Percentiles rank a stretch among this genome's conserved stretches.
Evolutionary conservation across 106 monocot genomes (phyloP).

Genomic region (Dendrobium nobile): DNA sequence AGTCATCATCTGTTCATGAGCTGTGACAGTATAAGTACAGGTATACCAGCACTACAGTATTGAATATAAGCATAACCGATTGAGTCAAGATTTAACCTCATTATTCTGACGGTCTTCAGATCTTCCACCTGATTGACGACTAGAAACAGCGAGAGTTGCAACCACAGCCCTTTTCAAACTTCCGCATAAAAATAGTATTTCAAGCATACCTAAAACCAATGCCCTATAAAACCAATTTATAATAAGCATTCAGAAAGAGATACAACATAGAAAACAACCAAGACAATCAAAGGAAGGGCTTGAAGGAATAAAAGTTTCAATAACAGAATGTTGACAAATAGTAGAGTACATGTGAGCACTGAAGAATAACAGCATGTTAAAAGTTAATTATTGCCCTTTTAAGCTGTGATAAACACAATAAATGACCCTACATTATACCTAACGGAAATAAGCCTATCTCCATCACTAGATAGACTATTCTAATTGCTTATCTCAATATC

Average conservation of each 20-base stretch:
- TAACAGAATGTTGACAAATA: not conserved
- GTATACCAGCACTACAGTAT: not conserved
- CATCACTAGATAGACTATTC: too few species aligned
- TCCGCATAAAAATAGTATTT: slow-evolving; percentile 91
- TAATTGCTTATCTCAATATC: not conserved
- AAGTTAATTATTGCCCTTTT: not conserved
- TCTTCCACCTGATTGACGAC: slow-evolving; percentile 17
- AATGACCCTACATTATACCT: not conserved
- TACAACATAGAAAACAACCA: not conserved
- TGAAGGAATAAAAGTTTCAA: not conserved
- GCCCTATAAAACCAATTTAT: slow-evolving; percentile 47
- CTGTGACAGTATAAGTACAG: not conserved
- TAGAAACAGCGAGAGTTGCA: slow-evolving; percentile 45
- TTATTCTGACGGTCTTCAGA: slow-evolving; percentile 27
- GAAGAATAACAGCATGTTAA: not conserved
- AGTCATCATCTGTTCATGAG: slow-evolving; percentile 42
- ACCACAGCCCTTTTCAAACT: slow-evolving; percentile 54
- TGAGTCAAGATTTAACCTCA: slow-evolving; percentile 35
- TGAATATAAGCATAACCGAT: not conserved
- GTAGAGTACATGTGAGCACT: not conserved
- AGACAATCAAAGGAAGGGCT: not conserved
- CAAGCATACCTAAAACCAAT: slow-evolving; percentile 82
- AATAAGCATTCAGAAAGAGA: slow-evolving; percentile 6
- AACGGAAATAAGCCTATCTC: not conserved
- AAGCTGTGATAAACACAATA: not conserved